These are phyloP conservation scores for Saksenaea oblongispora DNA, from an alignment of 371 early-diverging fungal genomes.

Conservation along the genomic window DNA sequence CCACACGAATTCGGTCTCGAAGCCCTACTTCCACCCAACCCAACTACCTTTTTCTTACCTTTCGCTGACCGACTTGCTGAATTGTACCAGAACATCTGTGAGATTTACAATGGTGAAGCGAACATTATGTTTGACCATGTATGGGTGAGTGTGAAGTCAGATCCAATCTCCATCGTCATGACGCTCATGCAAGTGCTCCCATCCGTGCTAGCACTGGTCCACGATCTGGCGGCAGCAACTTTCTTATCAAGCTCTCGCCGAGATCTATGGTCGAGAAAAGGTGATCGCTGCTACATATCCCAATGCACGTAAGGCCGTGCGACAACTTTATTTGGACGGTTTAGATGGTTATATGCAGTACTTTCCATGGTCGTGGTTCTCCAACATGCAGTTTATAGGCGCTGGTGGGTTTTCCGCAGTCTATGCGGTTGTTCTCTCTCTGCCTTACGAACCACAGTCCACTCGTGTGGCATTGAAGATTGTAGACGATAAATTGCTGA, in stretches of 20 bases:
- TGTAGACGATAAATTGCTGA: slow-evolving; percentile 48
- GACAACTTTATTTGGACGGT: slow-evolving; percentile 34
- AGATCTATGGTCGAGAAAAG: slow-evolving; percentile 34
- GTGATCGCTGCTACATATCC: slow-evolving; percentile 34
- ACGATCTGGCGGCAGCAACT: slow-evolving; percentile 47
- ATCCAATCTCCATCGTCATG: neutral
- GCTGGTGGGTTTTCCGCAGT: slow-evolving; percentile 55
- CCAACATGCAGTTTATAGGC: slow-evolving; percentile 51
- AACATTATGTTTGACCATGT: slow-evolving; percentile 42
- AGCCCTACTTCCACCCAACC: slow-evolving; percentile 28
- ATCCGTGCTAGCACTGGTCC: slow-evolving; percentile 36
- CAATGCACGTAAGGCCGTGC: slow-evolving; percentile 37
- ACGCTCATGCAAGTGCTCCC: neutral
- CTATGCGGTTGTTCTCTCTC: slow-evolving; percentile 36
- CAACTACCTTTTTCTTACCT: slow-evolving; percentile 12
- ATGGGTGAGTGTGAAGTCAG: slow-evolving; percentile 35
- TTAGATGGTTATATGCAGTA: slow-evolving; percentile 49
- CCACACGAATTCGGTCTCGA: slow-evolving; percentile 44
- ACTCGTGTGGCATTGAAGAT: slow-evolving; percentile 41
- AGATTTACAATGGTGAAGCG: slow-evolving; percentile 30
- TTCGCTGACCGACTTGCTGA: slow-evolving; percentile 33
- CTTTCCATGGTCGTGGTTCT: slow-evolving; percentile 53
- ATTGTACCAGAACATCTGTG: slow-evolving; percentile 37
- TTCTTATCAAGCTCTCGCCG: slow-evolving; percentile 32
- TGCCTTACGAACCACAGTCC: slow-evolving; percentile 42